Conservation (phyloP, 176 grass and related monocot species). For the Canna indica region DNA sequence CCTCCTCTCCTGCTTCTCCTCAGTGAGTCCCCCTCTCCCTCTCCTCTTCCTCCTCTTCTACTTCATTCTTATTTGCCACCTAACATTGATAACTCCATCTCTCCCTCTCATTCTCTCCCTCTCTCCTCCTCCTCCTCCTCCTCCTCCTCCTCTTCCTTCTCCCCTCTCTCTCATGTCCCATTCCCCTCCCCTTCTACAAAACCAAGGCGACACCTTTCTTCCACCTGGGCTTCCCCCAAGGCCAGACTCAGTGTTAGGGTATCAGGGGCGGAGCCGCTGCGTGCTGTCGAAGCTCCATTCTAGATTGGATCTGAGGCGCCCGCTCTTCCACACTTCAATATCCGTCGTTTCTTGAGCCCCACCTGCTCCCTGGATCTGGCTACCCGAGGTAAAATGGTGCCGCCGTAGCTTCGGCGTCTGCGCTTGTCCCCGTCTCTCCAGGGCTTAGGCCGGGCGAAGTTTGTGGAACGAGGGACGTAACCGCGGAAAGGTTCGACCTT, state of each 20-base stretch:
- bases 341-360: too few relatives aligned
- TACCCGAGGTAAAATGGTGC: not conserved
- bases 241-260: not conserved
- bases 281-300: not conserved
- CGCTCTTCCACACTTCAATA: not conserved
- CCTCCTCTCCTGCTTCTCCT: not conserved
- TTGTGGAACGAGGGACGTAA: not conserved
- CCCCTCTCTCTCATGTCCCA: conserved; percentile 10
- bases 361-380: not conserved
- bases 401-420: not conserved
- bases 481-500: not conserved
- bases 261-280: not conserved
- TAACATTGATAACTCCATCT: conserved; percentile 8
- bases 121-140: not conserved
- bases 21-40: not conserved
- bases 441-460: not conserved
- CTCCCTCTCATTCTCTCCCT: not conserved
- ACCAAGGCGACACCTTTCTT: not conserved
- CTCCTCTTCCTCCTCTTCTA: not conserved
- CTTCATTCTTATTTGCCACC: not conserved
- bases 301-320: conserved; percentile 1
- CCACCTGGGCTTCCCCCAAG: not conserved
- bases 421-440: not conserved
- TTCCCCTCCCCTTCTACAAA: conserved; percentile 11
- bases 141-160: conserved; percentile 13